These are phyloP conservation scores for Sporothrix protearum DNA, from an alignment of 2,329 filamentous ascomycete genomes.

Conservation along the genomic window DNA sequence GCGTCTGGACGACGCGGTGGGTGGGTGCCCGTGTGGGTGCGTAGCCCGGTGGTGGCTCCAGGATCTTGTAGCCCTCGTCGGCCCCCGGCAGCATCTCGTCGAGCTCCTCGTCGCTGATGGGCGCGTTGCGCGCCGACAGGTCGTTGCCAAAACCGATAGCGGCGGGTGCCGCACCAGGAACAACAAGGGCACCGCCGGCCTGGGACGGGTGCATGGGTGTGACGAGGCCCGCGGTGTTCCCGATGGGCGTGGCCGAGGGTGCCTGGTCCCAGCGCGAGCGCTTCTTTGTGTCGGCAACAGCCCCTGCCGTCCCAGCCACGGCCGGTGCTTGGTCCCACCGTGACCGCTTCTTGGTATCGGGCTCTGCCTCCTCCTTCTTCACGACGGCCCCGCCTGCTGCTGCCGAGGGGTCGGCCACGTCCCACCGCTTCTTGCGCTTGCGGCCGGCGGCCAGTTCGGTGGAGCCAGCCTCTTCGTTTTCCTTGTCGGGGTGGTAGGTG, in stretches of 20 bases:
- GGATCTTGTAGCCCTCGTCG: slow-evolving; percentile 85
- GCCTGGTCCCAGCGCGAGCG: slow-evolving; percentile 92
- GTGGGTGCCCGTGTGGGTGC: slow-evolving; percentile 75
- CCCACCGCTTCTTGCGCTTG: slow-evolving; percentile 95
- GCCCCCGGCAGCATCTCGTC: slow-evolving; percentile 86
- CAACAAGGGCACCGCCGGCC: too few relatives aligned
- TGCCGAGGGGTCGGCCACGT: slow-evolving; percentile 61
- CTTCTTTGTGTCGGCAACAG: slow-evolving; percentile 57
- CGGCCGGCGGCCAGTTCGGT: slow-evolving; percentile 61
- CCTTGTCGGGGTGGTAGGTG: slow-evolving; percentile 67
- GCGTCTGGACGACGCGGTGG: slow-evolving; percentile 70
- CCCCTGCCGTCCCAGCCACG: slow-evolving; percentile 50
- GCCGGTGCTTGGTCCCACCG: slow-evolving; percentile 83
- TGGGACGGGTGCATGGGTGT: slow-evolving; percentile 74
- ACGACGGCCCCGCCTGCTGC: slow-evolving; percentile 35
- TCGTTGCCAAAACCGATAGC: slow-evolving; percentile 68
- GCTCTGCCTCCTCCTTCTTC: slow-evolving; percentile 40
- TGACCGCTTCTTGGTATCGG: slow-evolving; percentile 69
- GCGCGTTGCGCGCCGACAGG: slow-evolving; percentile 71
- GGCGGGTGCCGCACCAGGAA: slow-evolving; percentile 42
- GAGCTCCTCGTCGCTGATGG: slow-evolving; percentile 89
- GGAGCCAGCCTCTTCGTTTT: slow-evolving; percentile 67
- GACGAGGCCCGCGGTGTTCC: slow-evolving; percentile 63
- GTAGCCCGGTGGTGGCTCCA: slow-evolving; percentile 88
- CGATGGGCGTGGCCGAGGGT: slow-evolving; percentile 69